Evolutionary conservation across 768 basidiomycete species (phyloP).

Genomic region (Suillus americanus): DNA sequence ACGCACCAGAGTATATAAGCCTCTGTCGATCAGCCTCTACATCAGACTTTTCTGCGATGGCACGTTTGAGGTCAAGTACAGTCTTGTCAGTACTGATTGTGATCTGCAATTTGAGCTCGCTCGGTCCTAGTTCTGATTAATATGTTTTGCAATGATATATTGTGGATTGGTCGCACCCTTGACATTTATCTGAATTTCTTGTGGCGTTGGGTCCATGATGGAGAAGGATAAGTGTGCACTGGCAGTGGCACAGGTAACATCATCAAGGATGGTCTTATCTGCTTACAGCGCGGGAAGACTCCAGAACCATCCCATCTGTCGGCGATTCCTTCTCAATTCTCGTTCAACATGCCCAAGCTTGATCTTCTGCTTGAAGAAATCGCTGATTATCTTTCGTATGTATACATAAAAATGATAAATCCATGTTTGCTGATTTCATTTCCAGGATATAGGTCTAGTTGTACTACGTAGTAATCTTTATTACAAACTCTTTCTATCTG

Average conservation of each 20-base stretch:
- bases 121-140: conserved; percentile 57
- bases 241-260: background rate
- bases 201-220: conserved; percentile 47
- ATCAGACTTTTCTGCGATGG: conserved; percentile 82
- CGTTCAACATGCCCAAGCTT: background rate
- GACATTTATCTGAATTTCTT: conserved; percentile 65
- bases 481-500: background rate
- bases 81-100: conserved; percentile 80
- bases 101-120: conserved; percentile 90
- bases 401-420: background rate
- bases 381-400: background rate
- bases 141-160: background rate
- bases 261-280: background rate
- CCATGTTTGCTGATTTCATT: background rate
- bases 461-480: background rate
- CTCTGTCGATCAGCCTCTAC: conserved; percentile 86
- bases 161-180: conserved; percentile 47
- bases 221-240: conserved; percentile 12
- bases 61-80: conserved; percentile 87
- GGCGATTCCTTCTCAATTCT: background rate
- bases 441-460: background rate
- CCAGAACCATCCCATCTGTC: background rate
- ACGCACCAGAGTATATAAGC: conserved; percentile 87
- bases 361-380: background rate
- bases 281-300: background rate